phyloP scores from a whole-genome alignment of 208 protist genomes.

The Crithidia bombi region DNA sequence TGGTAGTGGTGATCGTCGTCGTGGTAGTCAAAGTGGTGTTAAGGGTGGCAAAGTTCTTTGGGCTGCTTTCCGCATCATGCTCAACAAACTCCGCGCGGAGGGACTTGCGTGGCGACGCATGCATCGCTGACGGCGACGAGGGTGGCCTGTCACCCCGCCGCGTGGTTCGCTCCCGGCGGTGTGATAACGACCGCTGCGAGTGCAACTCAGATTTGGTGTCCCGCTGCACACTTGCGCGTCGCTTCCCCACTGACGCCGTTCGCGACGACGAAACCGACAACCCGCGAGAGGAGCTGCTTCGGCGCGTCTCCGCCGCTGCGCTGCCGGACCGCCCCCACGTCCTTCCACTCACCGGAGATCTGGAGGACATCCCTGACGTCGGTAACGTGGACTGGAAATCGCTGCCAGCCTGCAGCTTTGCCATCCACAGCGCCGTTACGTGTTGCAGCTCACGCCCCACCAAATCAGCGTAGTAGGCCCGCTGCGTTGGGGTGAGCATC shows the following conservation, averaged over 20 bases:
- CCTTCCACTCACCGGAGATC: background rate
- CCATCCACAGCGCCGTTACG: conserved; percentile 33
- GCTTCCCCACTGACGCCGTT: background rate
- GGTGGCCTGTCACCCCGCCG: background rate
- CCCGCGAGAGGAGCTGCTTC: background rate
- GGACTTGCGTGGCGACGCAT: background rate
- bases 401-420: conserved; percentile 19
- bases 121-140: background rate
- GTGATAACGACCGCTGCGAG: too few relatives aligned
- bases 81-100: background rate
- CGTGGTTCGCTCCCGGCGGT: background rate
- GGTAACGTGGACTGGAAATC: background rate
- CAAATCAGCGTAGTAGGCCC: conserved; percentile 29
- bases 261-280: background rate
- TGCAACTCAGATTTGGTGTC: too few relatives aligned
- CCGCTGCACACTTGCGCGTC: background rate
- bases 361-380: background rate
- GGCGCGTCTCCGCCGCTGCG: background rate
- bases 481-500: conserved; percentile 23
- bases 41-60: too few relatives aligned
- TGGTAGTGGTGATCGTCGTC: conserved; percentile 20
- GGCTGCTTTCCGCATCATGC: background rate
- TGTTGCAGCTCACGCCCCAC: conserved; percentile 36
- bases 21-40: background rate
- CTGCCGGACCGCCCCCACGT: background rate